Conservation (phyloP, 2,329 filamentous ascomycete species). For the Aspergillus hortae region DNA sequence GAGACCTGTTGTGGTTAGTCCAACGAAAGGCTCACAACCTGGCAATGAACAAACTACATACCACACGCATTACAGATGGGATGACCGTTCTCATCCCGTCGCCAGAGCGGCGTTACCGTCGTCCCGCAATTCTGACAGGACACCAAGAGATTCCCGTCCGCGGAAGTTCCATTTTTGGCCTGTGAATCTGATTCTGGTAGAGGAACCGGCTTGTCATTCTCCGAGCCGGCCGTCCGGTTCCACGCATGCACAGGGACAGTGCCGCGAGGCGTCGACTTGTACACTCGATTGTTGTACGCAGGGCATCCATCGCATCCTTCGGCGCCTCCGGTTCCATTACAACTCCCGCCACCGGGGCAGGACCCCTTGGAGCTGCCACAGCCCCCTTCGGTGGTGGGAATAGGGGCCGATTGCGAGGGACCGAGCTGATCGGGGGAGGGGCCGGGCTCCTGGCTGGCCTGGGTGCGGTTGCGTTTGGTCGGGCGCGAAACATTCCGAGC, state of each 20-base stretch:
- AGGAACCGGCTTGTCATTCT: slow-evolving; percentile 16
- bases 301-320: slow-evolving; percentile 94
- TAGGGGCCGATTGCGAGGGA: slow-evolving; percentile 14
- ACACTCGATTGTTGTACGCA: slow-evolving; percentile 93
- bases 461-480: slow-evolving; percentile 74
- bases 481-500: slow-evolving; percentile 88
- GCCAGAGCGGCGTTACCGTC: slow-evolving; percentile 93
- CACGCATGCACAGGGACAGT: slow-evolving; percentile 28
- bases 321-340: slow-evolving; percentile 93
- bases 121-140: slow-evolving; percentile 97
- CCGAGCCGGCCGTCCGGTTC: slow-evolving; percentile 30
- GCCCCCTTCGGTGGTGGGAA: slow-evolving; percentile 29
- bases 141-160: slow-evolving; percentile 59
- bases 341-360: slow-evolving; percentile 89
- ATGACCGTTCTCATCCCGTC: slow-evolving; percentile 88
- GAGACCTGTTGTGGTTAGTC: slow-evolving; percentile 59
- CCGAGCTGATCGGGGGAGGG: slow-evolving; percentile 3
- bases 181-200: slow-evolving; percentile 23
- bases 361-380: slow-evolving; percentile 64
- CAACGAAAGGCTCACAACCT: slow-evolving; percentile 7
- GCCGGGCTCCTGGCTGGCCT: slow-evolving; percentile 38
- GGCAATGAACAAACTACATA: slow-evolving; percentile 44
- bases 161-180: slow-evolving; percentile 16
- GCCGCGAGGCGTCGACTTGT: slow-evolving; percentile 68
- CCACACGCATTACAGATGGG: slow-evolving; percentile 99